These are phyloP conservation scores for Tephrocybe sp. DNA, from an alignment of 768 basidiomycete species.

Conservation along the genomic window DNA sequence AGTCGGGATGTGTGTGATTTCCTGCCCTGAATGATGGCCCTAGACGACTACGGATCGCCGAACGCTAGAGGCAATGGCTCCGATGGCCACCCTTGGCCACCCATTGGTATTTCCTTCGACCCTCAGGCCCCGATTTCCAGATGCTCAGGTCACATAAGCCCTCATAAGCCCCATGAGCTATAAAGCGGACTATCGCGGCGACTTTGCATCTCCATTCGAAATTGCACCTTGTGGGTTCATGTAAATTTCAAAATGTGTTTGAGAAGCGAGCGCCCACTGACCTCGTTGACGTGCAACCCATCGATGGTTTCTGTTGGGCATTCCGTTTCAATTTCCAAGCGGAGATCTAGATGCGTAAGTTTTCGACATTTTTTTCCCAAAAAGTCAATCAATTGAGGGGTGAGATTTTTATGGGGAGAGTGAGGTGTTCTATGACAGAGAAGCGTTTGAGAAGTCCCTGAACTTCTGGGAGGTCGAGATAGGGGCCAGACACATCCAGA, in stretches of 20 bases:
- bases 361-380: not conserved
- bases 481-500: not conserved
- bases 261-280: not conserved
- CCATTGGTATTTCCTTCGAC: not conserved
- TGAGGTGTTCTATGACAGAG: not conserved
- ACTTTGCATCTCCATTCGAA: not conserved
- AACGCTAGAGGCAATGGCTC: not conserved
- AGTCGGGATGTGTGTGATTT: no score
- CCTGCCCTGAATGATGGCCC: not conserved
- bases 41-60: not conserved
- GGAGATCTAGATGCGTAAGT: not conserved
- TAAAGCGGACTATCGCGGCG: not conserved
- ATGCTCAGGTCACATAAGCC: not conserved
- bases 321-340: not conserved
- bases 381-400: not conserved
- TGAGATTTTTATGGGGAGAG: not conserved
- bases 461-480: not conserved
- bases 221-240: not conserved
- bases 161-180: not conserved
- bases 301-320: not conserved
- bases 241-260: not conserved
- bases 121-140: not conserved
- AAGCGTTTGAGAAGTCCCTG: not conserved
- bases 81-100: not conserved
- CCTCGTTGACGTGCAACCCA: not conserved